Evolutionary conservation across 2,329 filamentous ascomycete genomes (phyloP).

Genomic region (Exophiala viscosa): DNA sequence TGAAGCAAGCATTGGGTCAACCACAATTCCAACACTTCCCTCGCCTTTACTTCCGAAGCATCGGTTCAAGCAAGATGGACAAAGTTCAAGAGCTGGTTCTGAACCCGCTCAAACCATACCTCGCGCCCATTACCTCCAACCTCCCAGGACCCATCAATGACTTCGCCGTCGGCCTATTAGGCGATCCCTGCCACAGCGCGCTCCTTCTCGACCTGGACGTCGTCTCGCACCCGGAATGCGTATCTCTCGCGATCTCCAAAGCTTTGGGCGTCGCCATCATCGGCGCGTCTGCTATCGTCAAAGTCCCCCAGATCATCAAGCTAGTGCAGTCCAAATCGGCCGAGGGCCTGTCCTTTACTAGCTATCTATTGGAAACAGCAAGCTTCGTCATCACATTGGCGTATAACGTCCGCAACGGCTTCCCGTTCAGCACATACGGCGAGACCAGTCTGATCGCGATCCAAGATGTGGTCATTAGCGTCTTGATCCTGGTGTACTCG

Average conservation of each 20-base stretch:
- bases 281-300: conserved; percentile 82
- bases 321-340: conserved; percentile 76
- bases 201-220: conserved; percentile 80
- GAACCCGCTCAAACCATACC: conserved; percentile 44
- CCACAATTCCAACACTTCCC: conserved; percentile 50
- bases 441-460: conserved; percentile 88
- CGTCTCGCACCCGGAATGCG: conserved; percentile 68
- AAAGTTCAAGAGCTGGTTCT: conserved; percentile 39
- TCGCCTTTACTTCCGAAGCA: conserved; percentile 8
- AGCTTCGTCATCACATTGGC: conserved; percentile 84
- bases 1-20: neutral
- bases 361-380: conserved; percentile 86
- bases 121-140: conserved; percentile 67
- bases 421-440: conserved; percentile 95
- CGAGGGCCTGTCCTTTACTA: conserved; percentile 79
- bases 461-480: conserved; percentile 86
- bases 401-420: conserved; percentile 86
- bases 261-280: conserved; percentile 91
- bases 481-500: conserved; percentile 80
- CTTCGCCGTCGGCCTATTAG: conserved; percentile 74
- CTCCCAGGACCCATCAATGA: conserved; percentile 72
- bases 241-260: conserved; percentile 89
- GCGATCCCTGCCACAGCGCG: conserved; percentile 76
- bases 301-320: conserved; percentile 95
- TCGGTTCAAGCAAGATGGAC: conserved; percentile 35